Base-by-base conservation (phyloP, 2,329 filamentous ascomycete genomes). In the Stagonosporopsis cucurbitacearum region DNA sequence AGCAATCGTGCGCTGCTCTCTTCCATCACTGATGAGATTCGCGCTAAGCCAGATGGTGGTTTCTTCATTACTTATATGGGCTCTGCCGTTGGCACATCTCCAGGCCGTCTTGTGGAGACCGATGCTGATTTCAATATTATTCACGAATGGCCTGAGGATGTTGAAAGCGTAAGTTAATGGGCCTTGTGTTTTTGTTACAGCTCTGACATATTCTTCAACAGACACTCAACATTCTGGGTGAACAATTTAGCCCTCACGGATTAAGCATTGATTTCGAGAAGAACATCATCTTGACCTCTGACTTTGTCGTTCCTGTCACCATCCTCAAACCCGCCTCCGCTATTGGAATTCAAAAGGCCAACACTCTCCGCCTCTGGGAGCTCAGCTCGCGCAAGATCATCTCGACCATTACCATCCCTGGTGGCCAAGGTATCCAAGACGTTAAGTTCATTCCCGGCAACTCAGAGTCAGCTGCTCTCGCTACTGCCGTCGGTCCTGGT, bases 361-460 rank as follows among this genome's bases (percentile, higher is more conserved):
- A 85, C 68, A 87, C 84, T 0, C 78, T 87, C 2, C 81, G 84
- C 3, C 80, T 88, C 2, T 88, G 84, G 84, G 80, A 85, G 49
- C 75, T 87, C 4, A 64, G 75, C 17, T 71, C 72, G 17, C 79
- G 82, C 48, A 82, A 76, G 45, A 87, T 87, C 58, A 78, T 86
- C 58, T 84, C 78, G 50, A 87, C 85, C 15, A 84, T 87, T 57
- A 84, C 79, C 12, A 86, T 88, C 54, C 85, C 85, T 20, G 67
- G 84, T 45, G 82, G 84, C 32, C 78, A 79, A 36, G 85, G 85
- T 57, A 87, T 87, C 46, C 84, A 87, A 65, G 85, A 88, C 59
- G 82, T 88, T 66, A 88, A 88, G 71, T 86, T 87, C 74, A 87
- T 87, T 58, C 85, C 85, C 1, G 82, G 82, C 8, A 84, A 87